phyloP scores from a whole-genome alignment of 2,329 filamentous ascomycete genomes.

The Ophiostoma novo-ulmi region DNA sequence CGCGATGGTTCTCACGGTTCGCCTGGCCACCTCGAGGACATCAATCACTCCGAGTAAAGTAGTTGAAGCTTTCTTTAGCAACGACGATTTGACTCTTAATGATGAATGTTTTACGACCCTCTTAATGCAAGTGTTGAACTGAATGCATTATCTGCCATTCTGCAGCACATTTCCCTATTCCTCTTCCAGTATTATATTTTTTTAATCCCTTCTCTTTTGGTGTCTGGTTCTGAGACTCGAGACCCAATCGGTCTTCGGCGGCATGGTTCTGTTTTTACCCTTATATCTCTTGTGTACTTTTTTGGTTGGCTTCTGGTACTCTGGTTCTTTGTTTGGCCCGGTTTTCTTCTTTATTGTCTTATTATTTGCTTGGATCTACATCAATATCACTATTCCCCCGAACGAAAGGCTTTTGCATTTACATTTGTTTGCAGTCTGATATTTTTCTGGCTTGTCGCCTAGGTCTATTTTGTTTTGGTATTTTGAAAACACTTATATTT shows the following conservation, averaged over 20 bases:
- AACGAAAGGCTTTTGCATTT: neutral
- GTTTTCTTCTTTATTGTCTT: neutral
- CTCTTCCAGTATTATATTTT: neutral
- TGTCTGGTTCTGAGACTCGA: neutral
- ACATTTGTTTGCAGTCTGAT: neutral
- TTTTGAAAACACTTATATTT: too few species aligned
- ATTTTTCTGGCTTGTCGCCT: too few species aligned
- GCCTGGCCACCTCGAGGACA: slow-evolving; percentile 4
- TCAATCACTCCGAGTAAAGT: slow-evolving; percentile 3
- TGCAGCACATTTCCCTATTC: neutral
- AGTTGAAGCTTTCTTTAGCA: neutral
- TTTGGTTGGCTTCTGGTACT: neutral
- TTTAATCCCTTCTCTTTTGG: neutral
- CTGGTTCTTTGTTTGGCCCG: neutral
- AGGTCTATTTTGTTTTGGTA: too few species aligned
- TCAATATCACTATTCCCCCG: neutral
- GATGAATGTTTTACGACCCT: neutral
- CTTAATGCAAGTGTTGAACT: neutral
- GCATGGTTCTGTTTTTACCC: neutral
- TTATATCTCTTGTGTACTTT: neutral
- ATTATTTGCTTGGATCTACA: neutral
- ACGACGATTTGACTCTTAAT: neutral
- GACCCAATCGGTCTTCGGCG: neutral
- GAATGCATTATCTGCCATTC: neutral
- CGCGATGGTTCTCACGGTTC: slow-evolving; percentile 8